Base-by-base conservation (phyloP, 192 early-diverging fungal genomes). In the Phlyctochytrium arcticum region DNA sequence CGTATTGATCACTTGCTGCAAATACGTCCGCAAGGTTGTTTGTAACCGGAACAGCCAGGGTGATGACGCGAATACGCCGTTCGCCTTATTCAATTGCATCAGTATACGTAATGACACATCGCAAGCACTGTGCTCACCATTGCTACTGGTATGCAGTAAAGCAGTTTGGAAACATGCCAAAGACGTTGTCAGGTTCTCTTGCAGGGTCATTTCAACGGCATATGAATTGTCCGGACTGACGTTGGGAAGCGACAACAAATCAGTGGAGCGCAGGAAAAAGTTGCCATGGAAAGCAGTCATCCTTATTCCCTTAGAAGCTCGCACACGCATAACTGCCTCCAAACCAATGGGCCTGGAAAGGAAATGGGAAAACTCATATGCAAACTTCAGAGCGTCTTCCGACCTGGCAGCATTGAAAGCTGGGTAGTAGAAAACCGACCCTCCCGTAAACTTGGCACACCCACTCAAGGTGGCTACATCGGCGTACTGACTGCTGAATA, bases 131-230 rank as follows among this genome's bases (percentile, higher is more conserved):
- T 27, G 46, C 58, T 36, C 62, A 68, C 92, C 94, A 57, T 74
- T 82, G 36, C 88, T 87, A 21, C 88, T 90, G 5, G 96, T 97
- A 70, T 96, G 90, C 47, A 98, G 72, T 48, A 98, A 67, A 8
- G 96, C 95, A 9, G 92, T 92, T 71, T 98, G 96, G 85, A 98
- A 94, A 65, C 91, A 96, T 6, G 91, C 90, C 15, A 89, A 82
- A 0, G 86, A 77, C n/a, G 78, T 78, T 8, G 82, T 86, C 50
- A 89, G 58, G 36, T 89, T 86, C 36, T 94, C 90, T 56, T 90
- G 88, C 24, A 93, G 76, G 35, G 75, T 69, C 50, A 89, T 65
- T 60, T 98, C 96, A 30, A 95, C 85, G 5, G 85, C 87, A 67
- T 95, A 98, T 10, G 82, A 80, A 65, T 94, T 92, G 77, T 95